Evolutionary conservation across 805 yeast genomes (phyloP), one percentile per base, ranked within the genome.

Genomic region (Lipomyces sp.): DNA sequence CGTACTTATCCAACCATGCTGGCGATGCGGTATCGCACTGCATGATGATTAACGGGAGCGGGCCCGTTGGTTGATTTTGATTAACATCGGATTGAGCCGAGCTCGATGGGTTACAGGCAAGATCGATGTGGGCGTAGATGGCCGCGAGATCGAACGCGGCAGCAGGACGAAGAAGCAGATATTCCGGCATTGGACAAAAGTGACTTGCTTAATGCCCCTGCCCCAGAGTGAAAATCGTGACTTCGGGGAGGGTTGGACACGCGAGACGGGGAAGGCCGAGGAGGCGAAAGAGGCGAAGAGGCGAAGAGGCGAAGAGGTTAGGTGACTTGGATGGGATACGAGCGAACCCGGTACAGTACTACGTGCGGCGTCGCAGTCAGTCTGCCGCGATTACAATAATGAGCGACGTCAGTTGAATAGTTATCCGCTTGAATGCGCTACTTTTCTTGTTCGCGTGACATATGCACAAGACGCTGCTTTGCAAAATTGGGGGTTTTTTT

Each of bases 71-170:
- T 10, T 8, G 58, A 24, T 34, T 4, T 33, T 18, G 33, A 8
- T 18, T 24, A 45, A 29, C 57, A 8, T 30, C n/a, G 33, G 37
- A 53, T 34, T 18, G 35, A 6, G 15, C 30, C 34, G 57, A 13
- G n/a, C n/a, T 4, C 8, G 58, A 24, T 15, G n/a, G 29, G 34
- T 10, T 48, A 4, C 54, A 51, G 13, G 58, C 8, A 48, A 8
- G 58, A 13, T 35, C 48, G 48, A 55, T 29, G 58, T 55, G 58
- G 15, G 58, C 50, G 45, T 34, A 33, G 48, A 55, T 33, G 6
- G 58, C 58, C 15, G 50, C 34, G 32, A 55, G 58, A 29, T 55
- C 58, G 13, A 55, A 18, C 30, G 58, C 58, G 30, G 58, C 50
- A 10, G 33, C 39, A 10, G 58, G 48, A 32, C 50, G 58, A 18